These are phyloP conservation scores for Polygonum aviculare DNA, from an alignment of 148 eudicot species.

Conservation along the genomic window DNA sequence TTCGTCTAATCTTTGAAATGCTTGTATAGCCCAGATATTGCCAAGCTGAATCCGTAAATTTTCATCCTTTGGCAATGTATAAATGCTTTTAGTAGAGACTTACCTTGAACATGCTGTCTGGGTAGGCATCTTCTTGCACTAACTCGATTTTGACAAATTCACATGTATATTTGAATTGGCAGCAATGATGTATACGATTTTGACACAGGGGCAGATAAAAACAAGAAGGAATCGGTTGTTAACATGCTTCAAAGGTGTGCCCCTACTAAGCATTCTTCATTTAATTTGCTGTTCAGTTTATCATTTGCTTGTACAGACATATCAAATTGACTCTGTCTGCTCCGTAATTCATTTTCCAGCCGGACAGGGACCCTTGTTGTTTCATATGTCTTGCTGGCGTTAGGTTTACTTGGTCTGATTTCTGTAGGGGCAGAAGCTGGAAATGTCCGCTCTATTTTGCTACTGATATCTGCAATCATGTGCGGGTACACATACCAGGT, in stretches of 20 bases:
- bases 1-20: neutral
- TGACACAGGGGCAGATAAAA: slow-evolving; percentile 95
- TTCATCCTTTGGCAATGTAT: neutral
- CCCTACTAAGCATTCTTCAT: neutral
- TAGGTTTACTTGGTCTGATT: slow-evolving; percentile 57
- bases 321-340: slow-evolving; percentile 17
- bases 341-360: slow-evolving; percentile 26
- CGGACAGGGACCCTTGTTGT: slow-evolving; percentile 73
- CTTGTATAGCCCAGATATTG: neutral
- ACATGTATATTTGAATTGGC: slow-evolving; percentile 32
- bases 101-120: neutral
- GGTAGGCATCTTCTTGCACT: neutral
- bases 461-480: slow-evolving; percentile 57
- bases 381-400: slow-evolving; percentile 55
- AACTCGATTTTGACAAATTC: slow-evolving; percentile 8
- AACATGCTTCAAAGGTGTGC: slow-evolving; percentile 76
- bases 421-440: slow-evolving; percentile 57
- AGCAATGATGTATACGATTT: slow-evolving; percentile 99
- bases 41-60: neutral
- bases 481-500: slow-evolving; percentile 92
- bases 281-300: neutral
- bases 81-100: neutral
- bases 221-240: slow-evolving; percentile 94
- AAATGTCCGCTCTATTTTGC: slow-evolving; percentile 48
- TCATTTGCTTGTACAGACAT: slow-evolving; percentile 5